Evolutionary conservation across 768 basidiomycete species (phyloP), one percentile per base, ranked within the genome.

Genomic region (Hydnomerulius pinastri): DNA sequence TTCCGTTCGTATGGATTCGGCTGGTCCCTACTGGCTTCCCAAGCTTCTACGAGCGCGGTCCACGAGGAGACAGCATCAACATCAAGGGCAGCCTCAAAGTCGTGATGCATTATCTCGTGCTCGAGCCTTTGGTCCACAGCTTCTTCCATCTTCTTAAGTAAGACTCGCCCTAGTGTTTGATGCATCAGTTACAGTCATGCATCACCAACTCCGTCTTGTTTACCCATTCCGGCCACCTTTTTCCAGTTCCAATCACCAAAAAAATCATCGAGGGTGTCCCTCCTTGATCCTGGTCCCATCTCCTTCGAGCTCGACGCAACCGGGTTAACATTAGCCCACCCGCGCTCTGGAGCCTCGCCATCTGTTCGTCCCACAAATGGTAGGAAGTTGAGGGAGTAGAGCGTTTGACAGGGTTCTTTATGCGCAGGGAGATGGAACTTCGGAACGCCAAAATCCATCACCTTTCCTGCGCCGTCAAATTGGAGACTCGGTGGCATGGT

Each of bases 381-480:
- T 4, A 50, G 44, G 46, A 65, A 67, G 28, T 64, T 68, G 17
- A 75, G 44, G 15, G 60, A 67, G 48, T 60, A 73, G 5, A 50
- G 46, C 7, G 38, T 39, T 8, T 65, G 65, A 48, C 71, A 73
- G 5, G 39, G 13, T 0, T 55, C 23, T 2, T 54, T 59, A 48
- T 76, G 74, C 0, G 55, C 67, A 17, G 61, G 56, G 28, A 73
- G 57, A 32, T 77, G 75, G 54, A 70, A 72, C 32, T 67, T 66
- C 0, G 71, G 74, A 11, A 76, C 57, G n/a, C 62, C 43, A 36
- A 50, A 64, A 1, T 33, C 24, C 13, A 42, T 12, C 23, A 4
- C 4, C 29, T 10, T 9, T 4, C 32, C 32, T 6, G 13, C 17
- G 11, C 2, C 4, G 25, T 17, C 37, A 27, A 46, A 18, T 24